Base-by-base conservation (phyloP, 805 yeast species). In the Alloascoidea hylecoeti region DNA sequence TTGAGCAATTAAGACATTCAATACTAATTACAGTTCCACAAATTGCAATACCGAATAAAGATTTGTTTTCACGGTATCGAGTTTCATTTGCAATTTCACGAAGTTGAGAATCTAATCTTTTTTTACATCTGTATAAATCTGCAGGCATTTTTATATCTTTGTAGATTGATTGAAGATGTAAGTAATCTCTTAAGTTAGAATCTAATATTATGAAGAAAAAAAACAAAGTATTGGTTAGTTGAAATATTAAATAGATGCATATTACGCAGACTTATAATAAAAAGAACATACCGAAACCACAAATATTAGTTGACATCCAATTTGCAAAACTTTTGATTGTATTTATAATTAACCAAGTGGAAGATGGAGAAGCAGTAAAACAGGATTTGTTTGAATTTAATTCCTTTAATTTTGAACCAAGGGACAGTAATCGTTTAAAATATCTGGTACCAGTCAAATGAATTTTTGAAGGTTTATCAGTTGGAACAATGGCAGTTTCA, bases 1-100 rank as follows among this genome's bases (percentile, higher is more conserved):
- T 23, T n/a, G 30, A 23, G n/a, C 30, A 23, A n/a, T n/a, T 23
- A n/a, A 23, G 30, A 23, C 30, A 23, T 23, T n/a, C 30, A 9
- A 23, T 23, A n/a, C 30, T 23, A 9, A 23, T n/a, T 23, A n/a
- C n/a, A 9, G 30, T 23, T 9, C 30, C 30, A n/a, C 30, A 23
- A n/a, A 23, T 23, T 23, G 30, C 30, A 9, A 23, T 23, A 9
- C 30, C 30, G n/a, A 9, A 23, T 23, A 23, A 23, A 9, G 30
- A 9, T n/a, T 23, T 23, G n/a, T 23, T 23, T 9, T 23, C 30
- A 23, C n/a, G 9, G n/a, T 9, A 23, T n/a, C 13, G n/a, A n/a
- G 30, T 9, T 23, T 23, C 30, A n/a, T 23, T 23, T 23, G 30
- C 30, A 9, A 9, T n/a, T 23, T 23, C 30, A 9, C 30, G 30